phyloP scores from a whole-genome alignment of 78 protist species.

The Speleostelium caveatum region DNA sequence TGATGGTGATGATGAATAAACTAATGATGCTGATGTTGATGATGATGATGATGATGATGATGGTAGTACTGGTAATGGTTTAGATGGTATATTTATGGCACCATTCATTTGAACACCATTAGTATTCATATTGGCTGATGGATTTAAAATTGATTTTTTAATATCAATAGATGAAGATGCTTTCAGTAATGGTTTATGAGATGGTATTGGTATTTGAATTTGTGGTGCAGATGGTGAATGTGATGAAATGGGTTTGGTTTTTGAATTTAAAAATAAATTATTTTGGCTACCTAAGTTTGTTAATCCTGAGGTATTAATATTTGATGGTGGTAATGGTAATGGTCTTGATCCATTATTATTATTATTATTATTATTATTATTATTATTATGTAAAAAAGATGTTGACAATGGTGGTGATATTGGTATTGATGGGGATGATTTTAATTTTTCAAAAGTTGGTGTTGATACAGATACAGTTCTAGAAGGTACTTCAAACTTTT shows the following conservation, averaged over 20 bases:
- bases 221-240: neutral
- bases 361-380: neutral
- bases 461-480: neutral
- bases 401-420: neutral
- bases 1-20: neutral
- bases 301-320: neutral
- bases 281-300: too few relatives aligned
- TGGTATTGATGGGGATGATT: slow-evolving; percentile 1
- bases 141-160: neutral
- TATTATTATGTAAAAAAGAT: neutral
- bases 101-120: neutral
- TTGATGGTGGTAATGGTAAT: slow-evolving; percentile 17
- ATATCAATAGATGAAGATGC: slow-evolving; percentile 49
- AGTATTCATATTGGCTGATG: neutral
- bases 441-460: neutral
- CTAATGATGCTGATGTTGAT: neutral
- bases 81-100: neutral
- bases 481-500: neutral
- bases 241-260: neutral
- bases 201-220: neutral
- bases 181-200: slow-evolving; percentile 44
- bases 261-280: neutral
- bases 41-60: slow-evolving; percentile 11
- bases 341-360: slow-evolving; percentile 17
- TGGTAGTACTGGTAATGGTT: neutral